Evolutionary conservation across 768 basidiomycete species (phyloP).

Genomic region (Amanita thiersii): DNA sequence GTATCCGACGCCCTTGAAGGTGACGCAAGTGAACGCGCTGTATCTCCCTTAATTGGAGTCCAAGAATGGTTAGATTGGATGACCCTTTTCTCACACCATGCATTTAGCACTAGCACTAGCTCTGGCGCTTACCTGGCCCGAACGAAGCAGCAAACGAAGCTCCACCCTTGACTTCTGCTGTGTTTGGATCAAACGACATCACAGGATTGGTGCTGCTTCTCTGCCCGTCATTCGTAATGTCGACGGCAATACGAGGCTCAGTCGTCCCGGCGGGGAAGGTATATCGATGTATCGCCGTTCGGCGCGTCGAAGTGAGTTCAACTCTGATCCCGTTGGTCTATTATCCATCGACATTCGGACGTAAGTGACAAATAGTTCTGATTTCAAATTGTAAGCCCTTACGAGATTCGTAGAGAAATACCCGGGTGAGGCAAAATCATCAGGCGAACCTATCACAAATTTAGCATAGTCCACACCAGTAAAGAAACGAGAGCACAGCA

Average conservation of each 20-base stretch:
- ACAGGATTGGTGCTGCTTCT: conserved; percentile 39
- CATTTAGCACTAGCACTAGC: too few species aligned
- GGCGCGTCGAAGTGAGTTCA: conserved; percentile 51
- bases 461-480: too few species aligned
- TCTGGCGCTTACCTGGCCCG: conserved; percentile 31
- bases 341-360: too few species aligned
- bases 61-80: not conserved
- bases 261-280: conserved; percentile 42
- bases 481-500: too few species aligned
- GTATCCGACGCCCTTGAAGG: conserved; percentile 49
- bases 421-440: conserved; percentile 57
- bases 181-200: conserved; percentile 38
- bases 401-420: conserved; percentile 60
- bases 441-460: conserved; percentile 44
- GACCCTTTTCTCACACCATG: too few species aligned
- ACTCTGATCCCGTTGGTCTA: conserved; percentile 50
- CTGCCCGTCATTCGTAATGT: conserved; percentile 57
- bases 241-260: conserved; percentile 46
- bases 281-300: conserved; percentile 53
- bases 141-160: conserved; percentile 47
- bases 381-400: conserved; percentile 8
- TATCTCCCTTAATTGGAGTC: conserved; percentile 33
- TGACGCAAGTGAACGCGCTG: conserved; percentile 49
- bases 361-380: not conserved
- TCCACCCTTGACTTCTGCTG: conserved; percentile 42